These are phyloP conservation scores for Fusarium pseudocircinatum DNA, from an alignment of 2,329 filamentous ascomycete genomes.

Conservation along the genomic window DNA sequence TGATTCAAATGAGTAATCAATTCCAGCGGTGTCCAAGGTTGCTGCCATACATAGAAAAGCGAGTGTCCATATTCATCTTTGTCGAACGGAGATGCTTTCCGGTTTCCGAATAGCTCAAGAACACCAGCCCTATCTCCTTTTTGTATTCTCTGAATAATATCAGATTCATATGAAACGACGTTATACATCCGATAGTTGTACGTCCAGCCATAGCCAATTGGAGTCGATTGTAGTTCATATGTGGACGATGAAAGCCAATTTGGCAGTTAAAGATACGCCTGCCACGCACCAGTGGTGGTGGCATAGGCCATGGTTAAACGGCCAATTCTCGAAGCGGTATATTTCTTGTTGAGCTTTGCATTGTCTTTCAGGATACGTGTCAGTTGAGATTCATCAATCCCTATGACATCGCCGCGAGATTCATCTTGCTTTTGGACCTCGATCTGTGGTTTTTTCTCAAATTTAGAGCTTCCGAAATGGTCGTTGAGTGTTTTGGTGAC, in stretches of 20 bases:
- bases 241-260: conserved; percentile 38
- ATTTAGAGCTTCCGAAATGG: background rate
- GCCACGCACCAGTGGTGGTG: conserved; percentile 27
- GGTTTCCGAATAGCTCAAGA: conserved; percentile 30
- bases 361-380: background rate
- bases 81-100: conserved; percentile 41
- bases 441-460: fast-evolving
- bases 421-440: background rate
- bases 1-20: fast-evolving
- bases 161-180: conserved; percentile 12
- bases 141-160: conserved; percentile 28
- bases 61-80: conserved; percentile 3
- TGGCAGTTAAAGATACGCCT: conserved; percentile 35
- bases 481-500: conserved; percentile 13
- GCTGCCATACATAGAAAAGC: conserved; percentile 29
- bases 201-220: background rate
- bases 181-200: conserved; percentile 37
- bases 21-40: background rate
- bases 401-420: background rate
- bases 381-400: background rate
- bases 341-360: background rate
- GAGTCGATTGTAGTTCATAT: conserved; percentile 23
- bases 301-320: conserved; percentile 19
- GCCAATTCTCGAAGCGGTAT: conserved; percentile 11
- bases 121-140: conserved; percentile 32